Evolutionary conservation across 352 stramenopile genomes (phyloP), one percentile per base, ranked within the genome.

Genomic region (Phytophthora cajani): DNA sequence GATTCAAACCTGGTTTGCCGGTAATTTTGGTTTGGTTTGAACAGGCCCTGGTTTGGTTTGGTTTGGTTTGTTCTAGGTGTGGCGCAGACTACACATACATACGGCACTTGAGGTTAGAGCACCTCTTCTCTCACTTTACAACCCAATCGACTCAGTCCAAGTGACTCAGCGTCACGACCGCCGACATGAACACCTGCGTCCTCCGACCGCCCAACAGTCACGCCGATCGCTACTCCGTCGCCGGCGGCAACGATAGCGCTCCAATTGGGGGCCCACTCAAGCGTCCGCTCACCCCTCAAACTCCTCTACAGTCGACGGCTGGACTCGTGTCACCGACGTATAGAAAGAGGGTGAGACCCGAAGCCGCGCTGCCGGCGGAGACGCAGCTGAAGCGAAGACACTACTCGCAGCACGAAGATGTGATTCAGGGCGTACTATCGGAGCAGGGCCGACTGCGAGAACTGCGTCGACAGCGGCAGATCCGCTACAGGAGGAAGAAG

Each of bases 401-500:
- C 38, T 44, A 44, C 38, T 7, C 16, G 38, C 38, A 44, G 12
- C 38, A 44, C 12, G 38, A 44, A 17, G 38, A 44, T 7, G 11
- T 44, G 38, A 44, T 44, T 17, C n/a, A 44, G 38, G 12, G 16
- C 5, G 16, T 44, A 3, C 11, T 44, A 12, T n/a, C 38, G 38
- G 16, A 44, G 36, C 36, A 44, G 38, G 21, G 36, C 11, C 49
- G 16, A 19, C 32, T 47, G 6, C 53, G 32, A 32, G 53, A 27
- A 19, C 17, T 27, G 17, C 27, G 53, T n/a, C 53, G 53, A 14
- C 11, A 9, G 32, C 42, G 32, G 30, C 53, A 59, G 17, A 30
- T 17, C 23, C 30, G 46, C 23, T 64, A 64, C 33, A 23, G 38
- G 10, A 42, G 59, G 46, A 64, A 64, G 32, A 10, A 64, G 16